These are phyloP conservation scores for Moesziomyces sp. DNA, from an alignment of 1,284 basidiomycete species.

Conservation along the genomic window DNA sequence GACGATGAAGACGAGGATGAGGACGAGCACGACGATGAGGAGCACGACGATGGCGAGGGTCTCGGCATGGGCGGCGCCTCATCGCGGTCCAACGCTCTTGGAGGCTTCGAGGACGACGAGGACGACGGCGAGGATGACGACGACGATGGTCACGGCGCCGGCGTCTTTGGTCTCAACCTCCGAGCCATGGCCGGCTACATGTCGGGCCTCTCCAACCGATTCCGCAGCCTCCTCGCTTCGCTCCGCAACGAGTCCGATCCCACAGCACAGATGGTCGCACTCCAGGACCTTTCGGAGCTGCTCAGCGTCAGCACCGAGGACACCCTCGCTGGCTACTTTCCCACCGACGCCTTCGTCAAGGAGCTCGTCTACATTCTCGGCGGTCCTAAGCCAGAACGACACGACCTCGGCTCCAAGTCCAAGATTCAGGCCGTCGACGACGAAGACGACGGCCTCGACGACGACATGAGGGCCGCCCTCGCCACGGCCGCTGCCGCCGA, in stretches of 20 bases:
- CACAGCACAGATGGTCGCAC: conserved; percentile 80
- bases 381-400: conserved; percentile 72
- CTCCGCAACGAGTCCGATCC: conserved; percentile 69
- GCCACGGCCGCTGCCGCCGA: conserved; percentile 50
- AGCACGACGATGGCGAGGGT: conserved; percentile 21
- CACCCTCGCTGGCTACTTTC: conserved; percentile 92
- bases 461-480: conserved; percentile 48
- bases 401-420: conserved; percentile 25
- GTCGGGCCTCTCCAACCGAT: conserved; percentile 53
- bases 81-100: conserved; percentile 20
- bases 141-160: conserved; percentile 31
- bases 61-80: conserved; percentile 31
- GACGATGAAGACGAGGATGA: conserved; percentile 21
- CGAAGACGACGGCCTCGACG: conserved; percentile 43
- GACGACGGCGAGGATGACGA: conserved; percentile 43
- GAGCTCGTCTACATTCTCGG: conserved; percentile 92
- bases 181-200: conserved; percentile 63
- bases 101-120: conserved; percentile 41
- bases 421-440: conserved; percentile 25
- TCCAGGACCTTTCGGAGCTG: conserved; percentile 93
- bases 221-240: conserved; percentile 54
- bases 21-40: conserved; percentile 23
- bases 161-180: conserved; percentile 59
- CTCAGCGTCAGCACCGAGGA: conserved; percentile 97
- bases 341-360: conserved; percentile 88